A percentile compares a stretch with the other conserved stretches of the same genome.
phyloP scores from a whole-genome alignment of 1,284 basidiomycete genomes.

The Sanghuangporus weigelae region DNA sequence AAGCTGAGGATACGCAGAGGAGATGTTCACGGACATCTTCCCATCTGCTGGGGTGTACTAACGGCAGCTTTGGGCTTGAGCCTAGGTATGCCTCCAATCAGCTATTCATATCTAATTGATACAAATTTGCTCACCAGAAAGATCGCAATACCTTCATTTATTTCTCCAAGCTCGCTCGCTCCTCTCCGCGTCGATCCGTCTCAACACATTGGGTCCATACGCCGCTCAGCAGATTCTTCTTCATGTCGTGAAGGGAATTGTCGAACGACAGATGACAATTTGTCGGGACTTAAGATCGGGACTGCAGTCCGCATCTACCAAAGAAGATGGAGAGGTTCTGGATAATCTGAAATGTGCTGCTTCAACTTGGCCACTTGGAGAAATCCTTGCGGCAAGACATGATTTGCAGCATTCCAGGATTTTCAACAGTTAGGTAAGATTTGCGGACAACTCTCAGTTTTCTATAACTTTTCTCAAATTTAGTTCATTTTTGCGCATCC shows the following conservation, averaged over 20 bases:
- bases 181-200: constrained; percentile 85
- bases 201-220: constrained; percentile 94
- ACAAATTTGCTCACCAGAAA: constrained; percentile 40
- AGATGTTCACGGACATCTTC: constrained; percentile 75
- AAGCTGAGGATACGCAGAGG: constrained; percentile 64
- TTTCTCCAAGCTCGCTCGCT: constrained; percentile 90
- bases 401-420: constrained; percentile 94
- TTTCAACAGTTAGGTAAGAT: constrained; percentile 76
- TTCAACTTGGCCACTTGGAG: constrained; percentile 95
- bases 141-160: constrained; percentile 79
- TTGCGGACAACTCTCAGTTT: not conserved
- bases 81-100: constrained; percentile 46
- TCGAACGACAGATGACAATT: constrained; percentile 46
- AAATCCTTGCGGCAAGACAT: constrained; percentile 85
- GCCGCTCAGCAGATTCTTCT: constrained; percentile 84
- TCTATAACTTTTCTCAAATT: not conserved
- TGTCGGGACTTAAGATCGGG: constrained; percentile 45
- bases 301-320: constrained; percentile 19
- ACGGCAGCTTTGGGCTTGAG: constrained; percentile 73
- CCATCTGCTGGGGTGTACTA: constrained; percentile 86
- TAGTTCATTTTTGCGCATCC: too few relatives aligned
- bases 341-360: constrained; percentile 55
- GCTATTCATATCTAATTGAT: not conserved
- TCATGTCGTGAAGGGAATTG: constrained; percentile 61
- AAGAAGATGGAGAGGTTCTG: constrained; percentile 28